These are phyloP conservation scores for Asterella californica DNA, from an alignment of 225 moss, liverwort and hornwort species.

Conservation along the genomic window DNA sequence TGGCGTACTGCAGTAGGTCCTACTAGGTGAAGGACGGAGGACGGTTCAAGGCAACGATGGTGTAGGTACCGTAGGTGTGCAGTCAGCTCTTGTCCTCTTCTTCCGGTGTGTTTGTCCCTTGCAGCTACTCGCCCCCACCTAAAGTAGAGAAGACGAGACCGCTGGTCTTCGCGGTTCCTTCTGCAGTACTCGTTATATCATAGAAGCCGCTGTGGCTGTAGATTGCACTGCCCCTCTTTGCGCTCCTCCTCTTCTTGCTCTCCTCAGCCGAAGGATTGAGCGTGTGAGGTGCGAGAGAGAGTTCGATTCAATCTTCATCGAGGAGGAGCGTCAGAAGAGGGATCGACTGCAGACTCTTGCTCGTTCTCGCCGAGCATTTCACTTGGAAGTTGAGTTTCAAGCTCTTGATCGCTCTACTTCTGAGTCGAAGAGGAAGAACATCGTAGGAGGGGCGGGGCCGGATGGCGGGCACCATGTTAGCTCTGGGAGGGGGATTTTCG, in stretches of 20 bases:
- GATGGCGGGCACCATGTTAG: conserved; percentile 37
- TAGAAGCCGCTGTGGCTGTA: background rate
- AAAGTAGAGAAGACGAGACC: too few relatives aligned
- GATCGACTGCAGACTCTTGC: background rate
- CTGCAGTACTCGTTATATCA: background rate
- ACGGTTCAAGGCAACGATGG: too few relatives aligned
- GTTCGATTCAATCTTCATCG: background rate
- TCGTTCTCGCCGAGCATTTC: background rate
- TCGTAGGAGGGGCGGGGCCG: background rate
- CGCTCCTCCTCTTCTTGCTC: background rate
- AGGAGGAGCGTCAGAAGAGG: background rate
- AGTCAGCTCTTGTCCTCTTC: too few relatives aligned
- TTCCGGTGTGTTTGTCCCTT: too few relatives aligned
- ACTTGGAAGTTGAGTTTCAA: background rate
- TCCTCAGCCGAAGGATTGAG: background rate
- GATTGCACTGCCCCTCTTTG: background rate
- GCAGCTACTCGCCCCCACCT: too few relatives aligned
- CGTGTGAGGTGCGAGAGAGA: background rate
- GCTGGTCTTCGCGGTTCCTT: background rate
- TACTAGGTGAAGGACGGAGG: too few relatives aligned
- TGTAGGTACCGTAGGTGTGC: too few relatives aligned
- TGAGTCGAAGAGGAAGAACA: background rate
- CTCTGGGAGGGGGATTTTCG: conserved; percentile 4
- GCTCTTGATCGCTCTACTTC: background rate
- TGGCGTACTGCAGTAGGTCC: too few relatives aligned